Evolutionary conservation across 345 rosid species (phyloP).

Genomic region (Gossypium rotundifolium): DNA sequence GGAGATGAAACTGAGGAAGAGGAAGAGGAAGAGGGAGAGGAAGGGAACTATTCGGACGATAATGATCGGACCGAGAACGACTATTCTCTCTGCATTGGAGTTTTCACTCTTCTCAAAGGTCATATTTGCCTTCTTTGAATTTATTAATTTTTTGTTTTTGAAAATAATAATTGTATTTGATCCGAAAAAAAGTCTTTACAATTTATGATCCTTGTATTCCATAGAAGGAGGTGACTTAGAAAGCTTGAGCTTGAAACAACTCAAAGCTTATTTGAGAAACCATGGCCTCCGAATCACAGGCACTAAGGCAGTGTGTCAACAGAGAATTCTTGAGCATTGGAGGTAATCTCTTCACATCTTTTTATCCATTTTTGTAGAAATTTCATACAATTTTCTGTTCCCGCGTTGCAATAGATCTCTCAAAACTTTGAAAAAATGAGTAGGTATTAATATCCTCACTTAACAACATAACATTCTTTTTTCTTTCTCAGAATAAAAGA

Average conservation of each 20-base stretch:
- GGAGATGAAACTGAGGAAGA: slow-evolving; percentile 13
- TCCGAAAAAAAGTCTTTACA: neutral
- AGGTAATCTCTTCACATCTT: slow-evolving; percentile 25
- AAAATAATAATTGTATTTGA: slow-evolving; percentile 1
- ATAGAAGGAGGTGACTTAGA: slow-evolving; percentile 37
- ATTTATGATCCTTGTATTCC: slow-evolving; percentile 7
- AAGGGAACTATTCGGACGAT: slow-evolving; percentile 10
- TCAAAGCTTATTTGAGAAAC: slow-evolving; percentile 47
- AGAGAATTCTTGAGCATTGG: slow-evolving; percentile 51
- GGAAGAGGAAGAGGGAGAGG: slow-evolving; percentile 5
- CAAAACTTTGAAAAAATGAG: neutral
- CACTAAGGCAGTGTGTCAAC: slow-evolving; percentile 31
- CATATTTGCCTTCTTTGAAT: slow-evolving; percentile 14
- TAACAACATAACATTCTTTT: neutral
- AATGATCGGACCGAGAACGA: slow-evolving; percentile 25
- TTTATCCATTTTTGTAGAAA: neutral
- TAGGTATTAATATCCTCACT: neutral
- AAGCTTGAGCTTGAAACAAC: slow-evolving; percentile 30
- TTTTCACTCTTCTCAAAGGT: slow-evolving; percentile 43
- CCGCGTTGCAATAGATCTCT: neutral
- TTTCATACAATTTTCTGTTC: neutral
- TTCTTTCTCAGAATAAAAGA: slow-evolving; percentile 37
- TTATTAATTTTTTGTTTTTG: neutral
- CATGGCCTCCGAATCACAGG: slow-evolving; percentile 52
- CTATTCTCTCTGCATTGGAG: slow-evolving; percentile 35